Base-by-base conservation (phyloP, 306 rosid genomes). In the Quercus rubra region DNA sequence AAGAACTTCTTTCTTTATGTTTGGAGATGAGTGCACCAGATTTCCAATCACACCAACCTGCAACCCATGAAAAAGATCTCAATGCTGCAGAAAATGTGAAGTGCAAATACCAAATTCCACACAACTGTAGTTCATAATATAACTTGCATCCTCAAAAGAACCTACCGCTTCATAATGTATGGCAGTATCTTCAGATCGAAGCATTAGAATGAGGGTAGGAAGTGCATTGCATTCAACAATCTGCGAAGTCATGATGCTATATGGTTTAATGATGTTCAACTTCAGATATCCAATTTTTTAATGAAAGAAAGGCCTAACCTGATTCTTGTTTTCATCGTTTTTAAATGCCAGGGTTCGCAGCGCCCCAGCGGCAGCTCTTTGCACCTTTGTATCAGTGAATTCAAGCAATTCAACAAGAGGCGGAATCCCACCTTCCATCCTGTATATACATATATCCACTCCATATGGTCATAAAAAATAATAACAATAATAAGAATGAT, bases 41-140 rank as follows among this genome's bases (percentile, higher is more conserved):
- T 95, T 95, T 85, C 99, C 99, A 27, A 95, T 95, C 71, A 95
- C 99, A 82, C 98, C 99, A 83, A 95, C 98, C 99, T 95, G 89
- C 69, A 79, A 86, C 57, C 52, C 83, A 85, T 74, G 52, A 81
- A 83, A 85, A 55, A 83, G 81, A 82, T 80, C 20, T 74, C 73
- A 80, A 80, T 70, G 64, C 54, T 73, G 55, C 67, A 74, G 23
- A 78, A 63, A 74, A 54, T 55, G 73, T 67, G 70, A 82, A 28
- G 80, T 31, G 76, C 33, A 68, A 76, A 74, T 55, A 75, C 71
- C 46, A 66, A 81, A 72, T 18, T 56, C 69, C 25, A 79, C 15
- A 71, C 23, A 11, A 67, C 33, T 57, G 70, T 31, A 64, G 84
- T 49, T 55, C 55, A 72, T 46, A 71, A 75, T 41, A 72, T 9